phyloP scores from a whole-genome alignment of 108 stramenopile genomes.

The Parmales sp. region DNA sequence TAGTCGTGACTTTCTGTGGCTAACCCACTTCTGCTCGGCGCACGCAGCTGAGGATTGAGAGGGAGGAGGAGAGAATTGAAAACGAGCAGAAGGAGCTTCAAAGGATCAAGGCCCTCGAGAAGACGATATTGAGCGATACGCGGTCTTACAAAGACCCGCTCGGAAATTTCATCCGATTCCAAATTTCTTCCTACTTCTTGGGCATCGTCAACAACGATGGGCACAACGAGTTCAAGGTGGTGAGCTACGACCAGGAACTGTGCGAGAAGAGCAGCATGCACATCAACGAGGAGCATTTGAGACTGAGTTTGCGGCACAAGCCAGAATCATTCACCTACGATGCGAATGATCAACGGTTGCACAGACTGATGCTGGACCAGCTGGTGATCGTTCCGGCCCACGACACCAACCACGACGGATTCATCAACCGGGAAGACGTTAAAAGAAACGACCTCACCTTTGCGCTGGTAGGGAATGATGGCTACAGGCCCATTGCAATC shows the following conservation, averaged over 20 bases:
- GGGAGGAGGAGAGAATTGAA: too few species aligned
- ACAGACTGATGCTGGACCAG: neutral
- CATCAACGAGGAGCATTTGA: neutral
- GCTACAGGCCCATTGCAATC: neutral
- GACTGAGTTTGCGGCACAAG: neutral
- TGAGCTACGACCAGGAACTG: neutral
- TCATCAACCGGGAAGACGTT: neutral
- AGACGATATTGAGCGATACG: too few species aligned
- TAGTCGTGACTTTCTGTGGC: too few species aligned
- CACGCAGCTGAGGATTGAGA: too few species aligned
- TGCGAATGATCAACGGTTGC: neutral
- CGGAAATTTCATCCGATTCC: neutral
- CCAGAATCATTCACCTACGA: neutral
- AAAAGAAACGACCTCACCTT: neutral
- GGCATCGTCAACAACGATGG: neutral
- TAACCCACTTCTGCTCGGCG: neutral
- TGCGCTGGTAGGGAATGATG: neutral
- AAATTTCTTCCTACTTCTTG: neutral
- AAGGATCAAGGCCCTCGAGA: too few species aligned
- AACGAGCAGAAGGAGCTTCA: too few species aligned
- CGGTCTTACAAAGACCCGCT: neutral
- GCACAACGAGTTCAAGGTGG: neutral
- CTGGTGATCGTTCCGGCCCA: neutral
- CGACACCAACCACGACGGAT: constrained; percentile 8
- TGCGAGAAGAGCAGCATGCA: neutral